Percentiles rank a stretch among this genome's conserved stretches.
These are phyloP conservation scores for Colletotrichum sansevieriae DNA, from an alignment of 2,329 filamentous ascomycete genomes.

Conservation along the genomic window DNA sequence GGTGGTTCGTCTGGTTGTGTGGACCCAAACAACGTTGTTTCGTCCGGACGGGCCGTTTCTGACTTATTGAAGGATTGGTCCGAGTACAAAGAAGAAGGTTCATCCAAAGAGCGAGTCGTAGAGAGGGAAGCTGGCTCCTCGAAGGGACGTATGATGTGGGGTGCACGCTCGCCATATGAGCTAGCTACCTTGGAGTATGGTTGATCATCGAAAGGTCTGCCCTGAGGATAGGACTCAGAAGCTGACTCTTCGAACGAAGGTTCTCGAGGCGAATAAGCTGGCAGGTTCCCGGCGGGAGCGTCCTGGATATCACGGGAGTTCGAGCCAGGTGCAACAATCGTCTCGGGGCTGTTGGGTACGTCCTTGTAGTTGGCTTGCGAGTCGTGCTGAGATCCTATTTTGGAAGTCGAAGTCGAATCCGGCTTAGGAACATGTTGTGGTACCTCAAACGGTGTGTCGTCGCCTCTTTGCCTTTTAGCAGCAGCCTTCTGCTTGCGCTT, in stretches of 20 bases:
- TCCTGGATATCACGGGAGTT: constrained; percentile 20
- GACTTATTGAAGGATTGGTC: neutral
- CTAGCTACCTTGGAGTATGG: neutral
- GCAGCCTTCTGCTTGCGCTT: constrained; percentile 61
- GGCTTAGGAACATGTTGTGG: neutral
- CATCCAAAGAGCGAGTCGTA: neutral
- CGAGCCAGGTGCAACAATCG: constrained; percentile 28
- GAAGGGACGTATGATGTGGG: neutral
- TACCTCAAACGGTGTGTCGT: constrained; percentile 15
- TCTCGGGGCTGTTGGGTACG: constrained; percentile 27
- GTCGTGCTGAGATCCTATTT: constrained; percentile 3
- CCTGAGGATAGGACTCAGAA: neutral
- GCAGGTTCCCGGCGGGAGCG: constrained; percentile 20
- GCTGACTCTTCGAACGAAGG: constrained; percentile 8
- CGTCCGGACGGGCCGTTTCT: too few species aligned
- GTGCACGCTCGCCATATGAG: neutral
- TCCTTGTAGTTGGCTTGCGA: constrained; percentile 21
- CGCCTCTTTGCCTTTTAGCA: constrained; percentile 52
- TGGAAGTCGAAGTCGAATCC: neutral
- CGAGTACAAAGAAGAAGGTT: constrained; percentile 1
- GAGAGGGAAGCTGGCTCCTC: neutral
- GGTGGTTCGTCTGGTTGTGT: constrained; percentile 14
- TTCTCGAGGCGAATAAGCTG: constrained; percentile 1
- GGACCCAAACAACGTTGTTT: neutral
- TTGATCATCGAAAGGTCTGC: neutral